These are phyloP conservation scores for Microbotryum violaceum DNA, from an alignment of 1,284 basidiomycete genomes.

Conservation along the genomic window DNA sequence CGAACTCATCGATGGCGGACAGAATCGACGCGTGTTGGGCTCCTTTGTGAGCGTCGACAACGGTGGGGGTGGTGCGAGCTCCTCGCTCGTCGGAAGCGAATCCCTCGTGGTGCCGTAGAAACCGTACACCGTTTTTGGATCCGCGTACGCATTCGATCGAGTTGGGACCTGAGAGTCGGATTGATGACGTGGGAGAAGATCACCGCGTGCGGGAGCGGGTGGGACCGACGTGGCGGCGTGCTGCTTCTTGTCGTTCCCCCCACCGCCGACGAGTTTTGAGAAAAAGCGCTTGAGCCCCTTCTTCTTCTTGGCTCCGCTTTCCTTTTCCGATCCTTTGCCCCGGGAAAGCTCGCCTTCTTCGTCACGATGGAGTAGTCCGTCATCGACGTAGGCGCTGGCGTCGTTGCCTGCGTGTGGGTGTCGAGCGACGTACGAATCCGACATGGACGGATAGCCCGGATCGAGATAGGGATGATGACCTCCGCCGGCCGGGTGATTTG, in stretches of 20 bases:
- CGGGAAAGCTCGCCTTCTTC: not conserved
- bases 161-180: not conserved
- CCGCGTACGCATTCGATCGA: not conserved
- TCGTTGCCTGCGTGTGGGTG: constrained; percentile 5
- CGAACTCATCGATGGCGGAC: too few relatives aligned
- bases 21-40: not conserved
- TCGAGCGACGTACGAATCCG: constrained; percentile 23
- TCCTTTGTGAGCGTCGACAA: constrained; percentile 30
- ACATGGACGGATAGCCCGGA: constrained; percentile 25
- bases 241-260: not conserved
- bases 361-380: too few relatives aligned
- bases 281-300: constrained; percentile 35
- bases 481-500: constrained; percentile 1
- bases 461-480: not conserved
- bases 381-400: too few relatives aligned
- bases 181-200: not conserved
- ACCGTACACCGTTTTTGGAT: not conserved
- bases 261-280: constrained; percentile 31
- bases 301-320: constrained; percentile 26
- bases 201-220: constrained; percentile 2
- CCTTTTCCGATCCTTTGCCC: constrained; percentile 1
- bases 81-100: constrained; percentile 12
- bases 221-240: not conserved
- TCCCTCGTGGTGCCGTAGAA: not conserved
- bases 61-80: constrained; percentile 27